These are phyloP conservation scores for Hericium alpestre DNA, from an alignment of 768 basidiomycete genomes.

Conservation along the genomic window DNA sequence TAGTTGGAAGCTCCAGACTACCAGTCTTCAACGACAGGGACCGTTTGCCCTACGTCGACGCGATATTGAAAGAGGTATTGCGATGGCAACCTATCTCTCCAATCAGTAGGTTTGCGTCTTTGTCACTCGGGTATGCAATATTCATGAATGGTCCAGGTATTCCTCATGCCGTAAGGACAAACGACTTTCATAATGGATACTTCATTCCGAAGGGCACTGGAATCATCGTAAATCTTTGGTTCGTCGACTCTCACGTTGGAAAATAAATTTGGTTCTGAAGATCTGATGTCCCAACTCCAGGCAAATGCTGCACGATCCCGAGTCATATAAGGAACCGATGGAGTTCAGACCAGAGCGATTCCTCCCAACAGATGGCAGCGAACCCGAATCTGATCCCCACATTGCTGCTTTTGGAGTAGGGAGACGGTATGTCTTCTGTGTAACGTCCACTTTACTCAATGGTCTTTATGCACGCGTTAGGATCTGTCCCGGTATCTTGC, in stretches of 20 bases:
- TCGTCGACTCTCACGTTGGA: neutral
- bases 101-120: conserved; percentile 6
- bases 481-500: neutral
- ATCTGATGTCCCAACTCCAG: neutral
- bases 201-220: conserved; percentile 21
- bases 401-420: neutral
- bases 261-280: neutral
- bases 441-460: neutral
- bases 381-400: neutral
- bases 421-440: neutral
- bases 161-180: conserved; percentile 18
- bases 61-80: conserved; percentile 19
- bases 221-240: conserved; percentile 23
- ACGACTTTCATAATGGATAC: conserved; percentile 22
- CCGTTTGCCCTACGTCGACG: conserved; percentile 16
- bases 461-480: neutral
- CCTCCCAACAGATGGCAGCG: neutral
- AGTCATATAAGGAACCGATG: conserved; percentile 25
- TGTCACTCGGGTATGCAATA: neutral
- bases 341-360: conserved; percentile 30
- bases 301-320: conserved; percentile 23
- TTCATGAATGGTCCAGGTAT: conserved; percentile 10
- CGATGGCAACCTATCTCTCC: conserved; percentile 18
- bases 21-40: conserved; percentile 15
- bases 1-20: conserved; percentile 17